Base-by-base conservation (phyloP, 805 yeast species). In the Wickerhamomyces xylosicus region DNA sequence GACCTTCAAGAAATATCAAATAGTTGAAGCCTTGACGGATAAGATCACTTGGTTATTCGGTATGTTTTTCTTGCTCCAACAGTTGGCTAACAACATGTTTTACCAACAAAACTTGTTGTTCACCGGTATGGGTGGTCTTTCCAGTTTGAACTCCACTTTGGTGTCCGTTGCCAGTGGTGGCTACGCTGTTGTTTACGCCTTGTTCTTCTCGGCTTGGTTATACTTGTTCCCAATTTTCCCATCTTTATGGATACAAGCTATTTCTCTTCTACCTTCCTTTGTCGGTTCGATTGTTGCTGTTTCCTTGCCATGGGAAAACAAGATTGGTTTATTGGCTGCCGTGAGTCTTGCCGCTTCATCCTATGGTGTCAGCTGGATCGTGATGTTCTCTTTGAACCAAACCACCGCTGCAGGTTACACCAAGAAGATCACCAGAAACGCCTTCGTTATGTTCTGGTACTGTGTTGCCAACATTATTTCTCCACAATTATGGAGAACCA, bases 111-210 rank as follows among this genome's bases (percentile, higher is more conserved):
- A 69, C 34, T 46, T 72, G 34, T 50, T 74, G 21, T 74, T 63
- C 42, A 63, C 59, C 29, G 63, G 63, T 37, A 60, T 74, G 50
- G 72, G 72, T 49, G 66, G 66, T 25, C 57, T 61, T 25, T 53
- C 62, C 17, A 65, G 58, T 41, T 56, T 70, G 48, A 66, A 61
- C 42, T 63, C 79, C 1, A 72, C 77, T 0, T 57, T 74, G 33
- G 76, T 73, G 4, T 63, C 73, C 10, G 77, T 70, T 34, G 79
- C 77, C 0, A 58, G 69, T 32, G 70, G 74, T 45, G 76, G 75
- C 1, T 72, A 62, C 44, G 66, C 70, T 10, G 63, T 62, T 9
- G 37, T 64, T n/a, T 62, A 62, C 41, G 56, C 66, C 43, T 43
- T 69, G 3, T 37, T 66, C 31, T 64, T 69, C 2, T 63, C 71